phyloP scores from a whole-genome alignment of 106 monocot genomes.

The Dendrobium nobile region DNA sequence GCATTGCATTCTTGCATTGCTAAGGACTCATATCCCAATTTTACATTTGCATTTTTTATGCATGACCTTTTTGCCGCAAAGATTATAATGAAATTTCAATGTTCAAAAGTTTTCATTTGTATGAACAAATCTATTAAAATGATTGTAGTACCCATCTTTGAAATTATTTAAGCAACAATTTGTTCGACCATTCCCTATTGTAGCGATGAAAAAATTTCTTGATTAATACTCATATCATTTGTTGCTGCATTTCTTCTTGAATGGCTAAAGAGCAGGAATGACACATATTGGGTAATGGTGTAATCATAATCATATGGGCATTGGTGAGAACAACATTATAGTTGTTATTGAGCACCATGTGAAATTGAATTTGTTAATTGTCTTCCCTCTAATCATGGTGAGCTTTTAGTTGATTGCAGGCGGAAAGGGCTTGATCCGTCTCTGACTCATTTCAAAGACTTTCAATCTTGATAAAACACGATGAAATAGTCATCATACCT shows the following conservation, averaged over 20 bases:
- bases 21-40: neutral
- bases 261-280: neutral
- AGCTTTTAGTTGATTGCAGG: neutral
- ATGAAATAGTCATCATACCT: neutral
- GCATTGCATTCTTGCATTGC: too few relatives aligned
- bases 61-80: neutral
- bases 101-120: neutral
- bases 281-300: neutral
- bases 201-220: neutral
- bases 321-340: neutral
- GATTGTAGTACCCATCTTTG: neutral
- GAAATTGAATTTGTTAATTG: constrained; percentile 5
- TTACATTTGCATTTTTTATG: too few relatives aligned
- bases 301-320: neutral
- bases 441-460: neutral
- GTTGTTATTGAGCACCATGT: constrained; percentile 7
- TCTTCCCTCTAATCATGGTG: neutral
- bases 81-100: neutral
- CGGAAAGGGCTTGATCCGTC: neutral
- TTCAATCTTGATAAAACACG: neutral
- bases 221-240: neutral
- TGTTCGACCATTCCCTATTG: too few relatives aligned
- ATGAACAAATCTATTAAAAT: neutral
- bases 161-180: neutral
- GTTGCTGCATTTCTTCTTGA: neutral